These are phyloP conservation scores for Yamadazyma dushanensis DNA, from an alignment of 1,139 yeast genomes.

Conservation along the genomic window DNA sequence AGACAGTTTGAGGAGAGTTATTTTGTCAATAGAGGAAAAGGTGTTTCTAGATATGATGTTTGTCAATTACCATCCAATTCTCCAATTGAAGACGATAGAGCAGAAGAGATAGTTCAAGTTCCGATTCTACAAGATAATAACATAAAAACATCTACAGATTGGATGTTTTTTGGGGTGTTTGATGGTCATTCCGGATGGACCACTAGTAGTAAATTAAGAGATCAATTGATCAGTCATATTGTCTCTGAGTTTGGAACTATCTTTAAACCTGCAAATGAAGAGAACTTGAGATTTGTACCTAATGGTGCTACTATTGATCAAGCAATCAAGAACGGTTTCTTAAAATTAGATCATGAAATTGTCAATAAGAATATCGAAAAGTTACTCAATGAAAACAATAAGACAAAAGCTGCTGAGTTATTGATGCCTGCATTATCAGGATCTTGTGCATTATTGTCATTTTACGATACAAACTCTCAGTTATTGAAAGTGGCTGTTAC, in stretches of 20 bases:
- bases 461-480: constrained; percentile 76
- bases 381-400: constrained; percentile 62
- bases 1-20: constrained; percentile 81
- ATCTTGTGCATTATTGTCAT: constrained; percentile 85
- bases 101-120: constrained; percentile 83
- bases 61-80: constrained; percentile 88
- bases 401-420: constrained; percentile 65
- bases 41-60: constrained; percentile 89
- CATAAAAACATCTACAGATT: constrained; percentile 63
- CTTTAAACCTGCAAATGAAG: constrained; percentile 57
- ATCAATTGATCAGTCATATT: constrained; percentile 72
- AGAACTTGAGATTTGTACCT: constrained; percentile 54
- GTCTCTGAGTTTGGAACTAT: constrained; percentile 73
- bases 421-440: constrained; percentile 95
- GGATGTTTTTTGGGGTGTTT: constrained; percentile 94
- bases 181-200: constrained; percentile 99
- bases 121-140: constrained; percentile 62
- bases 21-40: constrained; percentile 77
- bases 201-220: constrained; percentile 81
- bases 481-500: constrained; percentile 87
- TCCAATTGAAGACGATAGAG: constrained; percentile 93
- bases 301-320: constrained; percentile 68
- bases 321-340: constrained; percentile 80
- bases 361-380: constrained; percentile 73
- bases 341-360: constrained; percentile 82